These are phyloP conservation scores for Paecilomyces sp. DNA, from an alignment of 2,329 filamentous ascomycete genomes.

Conservation along the genomic window DNA sequence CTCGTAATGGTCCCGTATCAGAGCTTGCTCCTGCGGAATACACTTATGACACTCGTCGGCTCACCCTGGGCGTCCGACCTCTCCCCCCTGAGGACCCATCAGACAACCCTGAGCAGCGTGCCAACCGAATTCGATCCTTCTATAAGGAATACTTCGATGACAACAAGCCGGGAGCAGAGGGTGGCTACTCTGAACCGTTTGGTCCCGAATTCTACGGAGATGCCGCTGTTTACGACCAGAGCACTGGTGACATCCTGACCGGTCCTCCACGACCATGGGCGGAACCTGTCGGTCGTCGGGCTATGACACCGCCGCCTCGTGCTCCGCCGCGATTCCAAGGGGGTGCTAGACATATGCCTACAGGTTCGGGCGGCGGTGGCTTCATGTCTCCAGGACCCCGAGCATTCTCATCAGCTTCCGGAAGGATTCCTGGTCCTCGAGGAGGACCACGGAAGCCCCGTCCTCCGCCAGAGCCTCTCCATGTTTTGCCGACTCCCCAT, in stretches of 20 bases:
- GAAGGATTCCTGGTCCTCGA: slow-evolving; percentile 33
- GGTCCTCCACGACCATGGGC: slow-evolving; percentile 57
- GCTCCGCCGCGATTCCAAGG: slow-evolving; percentile 53
- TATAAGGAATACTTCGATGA: slow-evolving; percentile 99
- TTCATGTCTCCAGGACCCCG: slow-evolving; percentile 42
- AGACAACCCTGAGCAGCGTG: slow-evolving; percentile 88
- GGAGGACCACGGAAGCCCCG: slow-evolving; percentile 49
- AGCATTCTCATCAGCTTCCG: slow-evolving; percentile 58
- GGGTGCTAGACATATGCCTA: slow-evolving; percentile 38
- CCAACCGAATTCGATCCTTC: slow-evolving; percentile 95
- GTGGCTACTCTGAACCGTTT: slow-evolving; percentile 68
- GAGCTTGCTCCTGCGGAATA: slow-evolving; percentile 17
- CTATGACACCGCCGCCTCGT: slow-evolving; percentile 88
- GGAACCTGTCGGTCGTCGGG: slow-evolving; percentile 76
- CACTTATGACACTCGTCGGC: slow-evolving; percentile 39
- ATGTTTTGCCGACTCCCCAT: slow-evolving; percentile 74
- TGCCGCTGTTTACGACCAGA: slow-evolving; percentile 51
- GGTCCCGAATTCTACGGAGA: slow-evolving; percentile 64
- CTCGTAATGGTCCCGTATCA: slow-evolving; percentile 11
- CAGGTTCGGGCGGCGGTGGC: slow-evolving; percentile 34
- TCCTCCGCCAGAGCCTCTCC: slow-evolving; percentile 67
- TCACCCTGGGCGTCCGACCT: slow-evolving; percentile 65
- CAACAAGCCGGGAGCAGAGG: slow-evolving; percentile 46
- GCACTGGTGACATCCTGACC: slow-evolving; percentile 24
- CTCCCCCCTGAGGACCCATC: slow-evolving; percentile 78